Conservation (phyloP, 2,329 filamentous ascomycete genomes). For the Achaetomium macrosporum region DNA sequence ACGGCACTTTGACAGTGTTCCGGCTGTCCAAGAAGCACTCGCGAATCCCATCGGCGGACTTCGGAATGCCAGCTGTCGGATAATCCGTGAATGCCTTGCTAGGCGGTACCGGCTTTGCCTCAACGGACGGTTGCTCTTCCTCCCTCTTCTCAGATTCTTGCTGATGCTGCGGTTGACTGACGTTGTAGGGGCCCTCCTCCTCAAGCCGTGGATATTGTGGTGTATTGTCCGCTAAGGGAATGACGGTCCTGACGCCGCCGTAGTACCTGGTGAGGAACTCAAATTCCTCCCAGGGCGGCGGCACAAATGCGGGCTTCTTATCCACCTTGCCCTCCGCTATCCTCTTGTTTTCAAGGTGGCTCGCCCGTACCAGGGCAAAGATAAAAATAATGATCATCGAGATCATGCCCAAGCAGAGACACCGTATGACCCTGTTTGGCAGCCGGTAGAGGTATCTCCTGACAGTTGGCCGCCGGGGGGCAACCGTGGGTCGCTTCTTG, state of each 20-base stretch:
- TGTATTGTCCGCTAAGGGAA: slow-evolving; percentile 57
- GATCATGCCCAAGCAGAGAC: slow-evolving; percentile 67
- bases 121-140: background rate
- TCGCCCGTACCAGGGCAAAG: slow-evolving; percentile 65
- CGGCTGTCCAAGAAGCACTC: slow-evolving; percentile 74
- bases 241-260: slow-evolving; percentile 72
- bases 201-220: slow-evolving; percentile 73
- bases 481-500: slow-evolving; percentile 31
- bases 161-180: slow-evolving; percentile 22
- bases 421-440: slow-evolving; percentile 68
- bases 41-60: slow-evolving; percentile 47
- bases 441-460: slow-evolving; percentile 51
- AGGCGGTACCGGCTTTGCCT: slow-evolving; percentile 33
- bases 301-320: slow-evolving; percentile 52
- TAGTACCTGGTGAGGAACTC: slow-evolving; percentile 84
- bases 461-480: slow-evolving; percentile 29
- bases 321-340: slow-evolving; percentile 52
- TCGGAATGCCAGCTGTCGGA: slow-evolving; percentile 33
- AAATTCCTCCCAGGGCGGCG: slow-evolving; percentile 77
- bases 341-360: slow-evolving; percentile 61
- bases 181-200: slow-evolving; percentile 48
- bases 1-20: slow-evolving; percentile 60
- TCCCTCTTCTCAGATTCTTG: slow-evolving; percentile 6
- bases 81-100: slow-evolving; percentile 50
- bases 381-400: slow-evolving; percentile 70